Evolutionary conservation across 2,329 filamentous ascomycete genomes (phyloP).

Genomic region (Verticillium isaacii): DNA sequence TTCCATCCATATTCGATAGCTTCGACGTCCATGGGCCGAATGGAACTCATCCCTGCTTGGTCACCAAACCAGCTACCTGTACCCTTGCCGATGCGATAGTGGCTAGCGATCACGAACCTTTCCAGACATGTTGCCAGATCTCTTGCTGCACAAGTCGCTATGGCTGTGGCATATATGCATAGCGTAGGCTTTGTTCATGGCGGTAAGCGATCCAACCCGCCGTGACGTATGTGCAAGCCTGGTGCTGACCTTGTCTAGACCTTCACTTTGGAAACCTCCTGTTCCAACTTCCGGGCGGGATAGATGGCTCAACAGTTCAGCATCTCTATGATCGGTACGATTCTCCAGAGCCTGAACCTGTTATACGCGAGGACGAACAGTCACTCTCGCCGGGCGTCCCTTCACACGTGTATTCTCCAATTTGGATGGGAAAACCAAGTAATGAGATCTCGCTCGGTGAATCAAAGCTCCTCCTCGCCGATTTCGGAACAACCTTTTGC

Average conservation of each 20-base stretch:
- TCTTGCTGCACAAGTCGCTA: slow-evolving; percentile 20
- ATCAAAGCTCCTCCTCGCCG: slow-evolving; percentile 17
- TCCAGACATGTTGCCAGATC: slow-evolving; percentile 22
- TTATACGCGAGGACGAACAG: slow-evolving; percentile 15
- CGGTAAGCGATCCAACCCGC: slow-evolving; percentile 8
- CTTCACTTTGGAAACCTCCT: slow-evolving; percentile 30
- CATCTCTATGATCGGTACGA: slow-evolving; percentile 20
- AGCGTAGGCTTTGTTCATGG: slow-evolving; percentile 24
- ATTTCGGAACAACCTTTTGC: slow-evolving; percentile 30
- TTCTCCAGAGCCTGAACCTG: slow-evolving; percentile 15
- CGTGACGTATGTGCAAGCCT: neutral
- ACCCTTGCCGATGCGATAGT: slow-evolving; percentile 18
- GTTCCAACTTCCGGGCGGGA: slow-evolving; percentile 14
- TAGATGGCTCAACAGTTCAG: slow-evolving; percentile 16
- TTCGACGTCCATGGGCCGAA: slow-evolving; percentile 21
- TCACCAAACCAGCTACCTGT: slow-evolving; percentile 19
- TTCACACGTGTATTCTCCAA: slow-evolving; percentile 19
- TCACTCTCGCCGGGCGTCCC: slow-evolving; percentile 20
- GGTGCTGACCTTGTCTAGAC: slow-evolving; percentile 12
- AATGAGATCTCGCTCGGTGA: slow-evolving; percentile 20
- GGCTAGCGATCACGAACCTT: slow-evolving; percentile 9
- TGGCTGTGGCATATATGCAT: slow-evolving; percentile 24
- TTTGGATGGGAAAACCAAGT: slow-evolving; percentile 28
- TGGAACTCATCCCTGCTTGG: slow-evolving; percentile 21
- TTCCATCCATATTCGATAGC: slow-evolving; percentile 17